Percentiles rank a stretch among this genome's conserved stretches.
These are phyloP conservation scores for Athelia psychrophila DNA, from an alignment of 1,284 basidiomycete species.

Conservation along the genomic window DNA sequence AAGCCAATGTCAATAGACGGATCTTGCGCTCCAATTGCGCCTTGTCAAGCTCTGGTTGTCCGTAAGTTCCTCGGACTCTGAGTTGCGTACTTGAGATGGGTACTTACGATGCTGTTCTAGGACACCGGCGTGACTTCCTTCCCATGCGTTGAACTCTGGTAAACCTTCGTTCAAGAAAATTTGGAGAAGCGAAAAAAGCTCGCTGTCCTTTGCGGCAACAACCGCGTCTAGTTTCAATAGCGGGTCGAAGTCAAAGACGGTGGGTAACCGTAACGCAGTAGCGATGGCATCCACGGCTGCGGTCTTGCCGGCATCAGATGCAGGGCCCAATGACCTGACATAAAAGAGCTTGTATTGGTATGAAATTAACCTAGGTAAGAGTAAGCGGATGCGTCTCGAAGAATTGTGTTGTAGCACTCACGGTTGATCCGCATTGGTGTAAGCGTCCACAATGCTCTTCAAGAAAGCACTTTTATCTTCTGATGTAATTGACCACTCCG, in stretches of 20 bases:
- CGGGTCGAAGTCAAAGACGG: slow-evolving; percentile 79
- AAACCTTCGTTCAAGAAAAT: slow-evolving; percentile 73
- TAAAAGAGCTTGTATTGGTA: slow-evolving; percentile 66
- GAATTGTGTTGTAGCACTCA: slow-evolving; percentile 37
- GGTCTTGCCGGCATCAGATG: slow-evolving; percentile 44
- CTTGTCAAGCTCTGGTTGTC: slow-evolving; percentile 44
- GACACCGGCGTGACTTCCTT: slow-evolving; percentile 44
- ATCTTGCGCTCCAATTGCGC: slow-evolving; percentile 77
- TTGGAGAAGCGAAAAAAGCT: slow-evolving; percentile 66
- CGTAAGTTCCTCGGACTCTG: slow-evolving; percentile 2
- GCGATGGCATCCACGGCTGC: slow-evolving; percentile 65
- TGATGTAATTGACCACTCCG: slow-evolving; percentile 72
- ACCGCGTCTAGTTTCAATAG: slow-evolving; percentile 76
- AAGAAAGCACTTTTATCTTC: slow-evolving; percentile 73
- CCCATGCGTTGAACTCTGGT: slow-evolving; percentile 65
- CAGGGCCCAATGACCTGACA: slow-evolving; percentile 54
- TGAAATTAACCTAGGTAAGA: slow-evolving; percentile 43
- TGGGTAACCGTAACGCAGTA: slow-evolving; percentile 66
- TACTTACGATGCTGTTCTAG: slow-evolving; percentile 63
- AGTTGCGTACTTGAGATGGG: not conserved
- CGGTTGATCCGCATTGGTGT: slow-evolving; percentile 56
- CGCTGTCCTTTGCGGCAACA: slow-evolving; percentile 64
- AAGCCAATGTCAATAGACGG: slow-evolving; percentile 75
- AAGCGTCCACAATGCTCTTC: slow-evolving; percentile 61
- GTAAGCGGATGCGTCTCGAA: not conserved